These are phyloP conservation scores for Fusarium proliferatum DNA, from an alignment of 2,329 filamentous ascomycete species.

Conservation along the genomic window DNA sequence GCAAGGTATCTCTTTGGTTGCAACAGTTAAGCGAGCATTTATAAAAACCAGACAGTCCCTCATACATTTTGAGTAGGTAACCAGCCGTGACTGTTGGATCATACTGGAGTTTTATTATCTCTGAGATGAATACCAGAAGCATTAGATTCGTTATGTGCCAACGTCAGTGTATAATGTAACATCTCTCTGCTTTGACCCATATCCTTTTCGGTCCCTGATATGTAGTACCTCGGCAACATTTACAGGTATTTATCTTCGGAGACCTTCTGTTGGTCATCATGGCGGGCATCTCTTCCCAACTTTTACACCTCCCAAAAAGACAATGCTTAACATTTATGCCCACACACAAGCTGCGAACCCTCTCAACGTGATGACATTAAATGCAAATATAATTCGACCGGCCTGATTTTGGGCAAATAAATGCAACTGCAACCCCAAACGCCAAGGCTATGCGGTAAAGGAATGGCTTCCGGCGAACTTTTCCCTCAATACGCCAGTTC, in stretches of 20 bases:
- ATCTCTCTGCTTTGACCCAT: constrained; percentile 4
- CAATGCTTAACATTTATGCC: constrained; percentile 32
- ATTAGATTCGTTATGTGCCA: constrained; percentile 42
- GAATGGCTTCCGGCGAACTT: constrained; percentile 35
- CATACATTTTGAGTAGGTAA: not conserved
- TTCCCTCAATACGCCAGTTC: constrained; percentile 33
- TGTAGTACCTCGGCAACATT: constrained; percentile 6
- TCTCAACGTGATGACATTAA: constrained; percentile 26
- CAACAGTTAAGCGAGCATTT: not conserved
- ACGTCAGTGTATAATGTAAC: constrained; percentile 34
- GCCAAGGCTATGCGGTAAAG: constrained; percentile 45
- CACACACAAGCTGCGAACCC: constrained; percentile 19
- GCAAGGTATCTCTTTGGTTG: not conserved
- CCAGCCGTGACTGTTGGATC: not conserved
- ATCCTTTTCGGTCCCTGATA: not conserved
- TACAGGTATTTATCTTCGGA: constrained; percentile 15
- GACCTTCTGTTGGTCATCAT: constrained; percentile 10
- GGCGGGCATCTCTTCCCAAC: constrained; percentile 10
- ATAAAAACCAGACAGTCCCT: not conserved
- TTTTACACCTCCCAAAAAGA: constrained; percentile 33
- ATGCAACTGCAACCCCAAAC: constrained; percentile 35
- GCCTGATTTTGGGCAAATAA: constrained; percentile 23
- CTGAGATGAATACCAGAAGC: constrained; percentile 17
- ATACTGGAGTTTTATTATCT: not conserved
- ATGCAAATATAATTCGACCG: constrained; percentile 33